Evolutionary conservation across 192 early-diverging fungal species (phyloP).

Genomic region (Coemansia sp.): DNA sequence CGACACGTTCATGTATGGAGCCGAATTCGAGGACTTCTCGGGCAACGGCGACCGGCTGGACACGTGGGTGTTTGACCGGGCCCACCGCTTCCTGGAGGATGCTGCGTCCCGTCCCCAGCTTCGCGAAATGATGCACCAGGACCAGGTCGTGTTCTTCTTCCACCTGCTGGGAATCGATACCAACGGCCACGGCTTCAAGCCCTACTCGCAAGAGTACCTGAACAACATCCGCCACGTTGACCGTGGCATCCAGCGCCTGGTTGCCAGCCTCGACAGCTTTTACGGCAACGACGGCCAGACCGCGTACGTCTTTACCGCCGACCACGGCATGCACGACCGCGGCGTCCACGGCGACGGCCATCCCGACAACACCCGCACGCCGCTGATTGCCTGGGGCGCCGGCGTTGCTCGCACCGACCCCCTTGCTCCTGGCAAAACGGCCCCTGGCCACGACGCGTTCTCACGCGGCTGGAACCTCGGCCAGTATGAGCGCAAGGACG

Average conservation of each 20-base stretch:
- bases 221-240: slow-evolving; percentile 86
- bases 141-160: slow-evolving; percentile 86
- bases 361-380: slow-evolving; percentile 92
- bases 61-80: slow-evolving; percentile 88
- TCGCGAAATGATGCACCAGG: slow-evolving; percentile 59
- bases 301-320: slow-evolving; percentile 88
- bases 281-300: slow-evolving; percentile 79
- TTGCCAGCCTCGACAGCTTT: slow-evolving; percentile 69
- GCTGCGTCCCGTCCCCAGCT: slow-evolving; percentile 47
- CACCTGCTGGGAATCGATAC: slow-evolving; percentile 95
- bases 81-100: slow-evolving; percentile 65
- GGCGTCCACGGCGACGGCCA: slow-evolving; percentile 94
- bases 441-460: slow-evolving; percentile 73
- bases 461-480: slow-evolving; percentile 70
- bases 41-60: slow-evolving; percentile 82
- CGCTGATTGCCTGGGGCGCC: slow-evolving; percentile 92
- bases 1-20: slow-evolving; percentile 88
- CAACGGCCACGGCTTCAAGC: slow-evolving; percentile 86
- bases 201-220: slow-evolving; percentile 81
- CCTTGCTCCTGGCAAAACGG: slow-evolving; percentile 27
- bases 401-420: slow-evolving; percentile 65
- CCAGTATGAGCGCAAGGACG: slow-evolving; percentile 69
- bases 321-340: slow-evolving; percentile 95
- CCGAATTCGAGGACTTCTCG: slow-evolving; percentile 86
- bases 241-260: slow-evolving; percentile 65